Evolutionary conservation across 805 yeast genomes (phyloP).

Genomic region (Komagataella phaffii): DNA sequence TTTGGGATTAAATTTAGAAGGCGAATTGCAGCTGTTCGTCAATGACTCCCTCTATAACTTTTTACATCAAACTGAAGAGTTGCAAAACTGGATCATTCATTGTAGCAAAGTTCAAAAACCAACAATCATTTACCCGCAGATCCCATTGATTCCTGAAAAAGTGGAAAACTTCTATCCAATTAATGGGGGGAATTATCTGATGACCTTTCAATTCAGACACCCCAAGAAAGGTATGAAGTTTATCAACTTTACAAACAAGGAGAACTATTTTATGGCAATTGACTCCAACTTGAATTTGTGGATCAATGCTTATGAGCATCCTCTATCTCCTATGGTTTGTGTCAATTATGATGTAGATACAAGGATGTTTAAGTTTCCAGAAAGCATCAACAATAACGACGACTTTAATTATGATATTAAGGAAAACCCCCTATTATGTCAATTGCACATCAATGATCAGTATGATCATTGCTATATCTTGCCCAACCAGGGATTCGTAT

Average conservation of each 20-base stretch:
- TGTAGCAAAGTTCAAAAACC: not conserved
- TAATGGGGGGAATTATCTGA: not conserved
- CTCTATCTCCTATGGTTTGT: conserved; percentile 2
- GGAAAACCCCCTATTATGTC: not conserved
- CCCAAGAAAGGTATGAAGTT: not conserved
- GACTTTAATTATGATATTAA: not conserved
- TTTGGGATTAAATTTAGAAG: not conserved
- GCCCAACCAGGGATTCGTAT: not conserved
- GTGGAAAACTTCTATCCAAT: not conserved
- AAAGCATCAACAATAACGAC: not conserved
- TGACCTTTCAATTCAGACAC: conserved; percentile 1
- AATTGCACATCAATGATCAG: not conserved
- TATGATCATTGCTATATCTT: conserved; percentile 1
- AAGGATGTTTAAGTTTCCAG: not conserved
- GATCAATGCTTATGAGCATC: conserved; percentile 1
- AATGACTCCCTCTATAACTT: not conserved
- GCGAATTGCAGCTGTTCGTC: not conserved
- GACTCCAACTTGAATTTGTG: conserved; percentile 1
- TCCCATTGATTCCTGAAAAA: not conserved
- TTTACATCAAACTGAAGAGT: not conserved
- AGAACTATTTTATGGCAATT: conserved; percentile 1
- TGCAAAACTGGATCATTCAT: not conserved
- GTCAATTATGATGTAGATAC: not conserved
- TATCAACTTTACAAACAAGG: not conserved
- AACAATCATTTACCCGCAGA: not conserved